Conservation (phyloP, 352 stramenopile species). For the Pythium graminicola region DNA sequence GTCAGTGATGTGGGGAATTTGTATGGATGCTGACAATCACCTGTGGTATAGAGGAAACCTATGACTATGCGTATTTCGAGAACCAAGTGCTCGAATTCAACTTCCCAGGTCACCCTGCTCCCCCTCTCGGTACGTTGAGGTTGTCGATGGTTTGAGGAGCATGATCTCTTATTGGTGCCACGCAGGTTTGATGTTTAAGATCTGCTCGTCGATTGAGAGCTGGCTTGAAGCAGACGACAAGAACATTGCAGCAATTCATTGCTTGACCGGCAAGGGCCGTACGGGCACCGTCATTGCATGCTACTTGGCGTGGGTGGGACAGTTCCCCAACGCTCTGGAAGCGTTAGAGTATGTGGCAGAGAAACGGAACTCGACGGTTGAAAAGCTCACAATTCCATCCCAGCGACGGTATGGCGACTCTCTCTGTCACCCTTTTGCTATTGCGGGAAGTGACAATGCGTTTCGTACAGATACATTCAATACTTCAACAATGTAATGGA, state of each 20-base stretch:
- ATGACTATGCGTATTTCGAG: constrained; percentile 93
- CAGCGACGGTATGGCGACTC: constrained; percentile 74
- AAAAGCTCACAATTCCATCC: constrained; percentile 95
- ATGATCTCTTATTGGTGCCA: not conserved
- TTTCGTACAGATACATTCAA: constrained; percentile 83
- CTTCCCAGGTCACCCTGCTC: constrained; percentile 95
- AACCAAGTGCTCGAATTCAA: constrained; percentile 97
- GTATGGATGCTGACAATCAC: not conserved
- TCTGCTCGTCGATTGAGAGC: constrained; percentile 95
- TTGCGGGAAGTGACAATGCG: not conserved
- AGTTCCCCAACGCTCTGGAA: constrained; percentile 88
- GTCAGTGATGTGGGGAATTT: no score
- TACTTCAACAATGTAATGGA: constrained; percentile 99
- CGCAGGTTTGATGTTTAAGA: constrained; percentile 93
- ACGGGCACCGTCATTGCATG: constrained; percentile 93
- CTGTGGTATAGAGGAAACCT: constrained; percentile 85
- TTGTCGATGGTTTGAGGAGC: not conserved
- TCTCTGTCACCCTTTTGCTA: not conserved
- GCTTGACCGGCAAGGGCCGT: constrained; percentile 93
- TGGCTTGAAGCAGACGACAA: constrained; percentile 94
- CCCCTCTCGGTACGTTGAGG: constrained; percentile 76
- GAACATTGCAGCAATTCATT: constrained; percentile 97
- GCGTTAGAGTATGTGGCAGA: constrained; percentile 92
- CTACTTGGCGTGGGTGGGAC: constrained; percentile 94
- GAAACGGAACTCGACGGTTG: constrained; percentile 76